Evolutionary conservation across 2,329 filamentous ascomycete genomes (phyloP).

Genomic region (Escovopsis sp.): DNA sequence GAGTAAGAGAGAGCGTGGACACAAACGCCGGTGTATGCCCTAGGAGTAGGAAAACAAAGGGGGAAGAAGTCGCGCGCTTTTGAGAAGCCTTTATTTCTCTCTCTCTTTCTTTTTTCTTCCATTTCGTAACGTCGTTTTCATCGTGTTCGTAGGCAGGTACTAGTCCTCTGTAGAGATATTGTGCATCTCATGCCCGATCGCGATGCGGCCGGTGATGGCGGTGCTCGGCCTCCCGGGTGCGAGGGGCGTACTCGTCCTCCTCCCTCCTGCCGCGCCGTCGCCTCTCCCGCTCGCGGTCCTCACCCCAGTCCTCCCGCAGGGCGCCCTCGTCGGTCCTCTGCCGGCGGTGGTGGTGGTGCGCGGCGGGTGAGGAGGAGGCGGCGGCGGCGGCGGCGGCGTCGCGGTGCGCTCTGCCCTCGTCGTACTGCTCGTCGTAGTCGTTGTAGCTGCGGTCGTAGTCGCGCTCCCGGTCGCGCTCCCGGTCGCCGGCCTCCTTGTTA

Average conservation of each 20-base stretch:
- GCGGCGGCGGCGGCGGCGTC: slow-evolving; percentile 5
- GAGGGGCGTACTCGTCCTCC: slow-evolving; percentile 9
- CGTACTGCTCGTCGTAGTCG: slow-evolving; percentile 16
- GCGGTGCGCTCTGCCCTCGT: slow-evolving; percentile 8
- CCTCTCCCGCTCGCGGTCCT: slow-evolving; percentile 7
- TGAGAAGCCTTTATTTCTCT: not conserved
- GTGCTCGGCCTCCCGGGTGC: slow-evolving; percentile 6
- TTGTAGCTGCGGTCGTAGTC: slow-evolving; percentile 16
- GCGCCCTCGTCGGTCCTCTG: slow-evolving; percentile 16
- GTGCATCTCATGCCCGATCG: slow-evolving; percentile 3
- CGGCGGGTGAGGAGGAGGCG: too few relatives aligned
- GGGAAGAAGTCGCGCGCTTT: not conserved
- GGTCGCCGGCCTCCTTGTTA: slow-evolving; percentile 16
- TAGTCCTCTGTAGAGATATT: too few relatives aligned
- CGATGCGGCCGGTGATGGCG: slow-evolving; percentile 10
- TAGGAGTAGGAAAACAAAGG: not conserved
- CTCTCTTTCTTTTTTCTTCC: not conserved
- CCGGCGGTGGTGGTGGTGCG: slow-evolving; percentile 18
- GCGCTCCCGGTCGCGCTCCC: slow-evolving; percentile 16
- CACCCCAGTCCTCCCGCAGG: slow-evolving; percentile 1
- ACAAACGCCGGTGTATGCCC: not conserved
- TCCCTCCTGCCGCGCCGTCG: slow-evolving; percentile 10
- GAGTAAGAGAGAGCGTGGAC: not conserved
- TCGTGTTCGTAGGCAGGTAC: not conserved
- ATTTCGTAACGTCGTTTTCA: not conserved